Conservation (phyloP, 345 rosid species). For the Limnanthes douglasii region DNA sequence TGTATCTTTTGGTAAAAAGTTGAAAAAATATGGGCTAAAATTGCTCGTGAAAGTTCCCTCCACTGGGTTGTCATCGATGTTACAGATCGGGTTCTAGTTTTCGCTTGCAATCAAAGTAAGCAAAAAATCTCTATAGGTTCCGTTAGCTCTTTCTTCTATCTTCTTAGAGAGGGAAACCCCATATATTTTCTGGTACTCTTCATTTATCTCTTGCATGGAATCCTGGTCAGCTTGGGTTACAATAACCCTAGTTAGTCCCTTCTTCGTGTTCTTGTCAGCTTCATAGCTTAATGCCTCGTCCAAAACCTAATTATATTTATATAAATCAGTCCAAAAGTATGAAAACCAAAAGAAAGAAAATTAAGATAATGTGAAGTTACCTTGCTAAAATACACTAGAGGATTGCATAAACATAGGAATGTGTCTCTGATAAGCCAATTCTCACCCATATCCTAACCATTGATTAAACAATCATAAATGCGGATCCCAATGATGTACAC, state of each 20-base stretch:
- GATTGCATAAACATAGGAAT: slow-evolving; percentile 49
- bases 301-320: slow-evolving; percentile 39
- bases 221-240: slow-evolving; percentile 56
- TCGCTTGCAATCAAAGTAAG: slow-evolving; percentile 34
- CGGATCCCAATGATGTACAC: slow-evolving; percentile 1
- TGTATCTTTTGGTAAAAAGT: no score
- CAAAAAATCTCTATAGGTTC: slow-evolving; percentile 68
- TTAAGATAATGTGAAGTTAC: slow-evolving; percentile 11
- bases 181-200: slow-evolving; percentile 22
- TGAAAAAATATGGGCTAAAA: no score
- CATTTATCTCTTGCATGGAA: slow-evolving; percentile 32
- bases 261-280: slow-evolving; percentile 37
- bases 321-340: no score
- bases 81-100: no score
- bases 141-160: slow-evolving; percentile 40
- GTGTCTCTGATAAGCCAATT: slow-evolving; percentile 27
- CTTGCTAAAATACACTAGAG: slow-evolving; percentile 54
- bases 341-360: not conserved
- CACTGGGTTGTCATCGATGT: no score
- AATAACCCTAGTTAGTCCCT: slow-evolving; percentile 53
- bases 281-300: slow-evolving; percentile 33
- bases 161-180: slow-evolving; percentile 30
- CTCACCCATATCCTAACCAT: slow-evolving; percentile 40
- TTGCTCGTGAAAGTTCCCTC: no score
- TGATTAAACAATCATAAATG: slow-evolving; percentile 7